These are phyloP conservation scores for Aspergillus costaricaensis DNA, from an alignment of 2,329 filamentous ascomycete genomes.

Conservation along the genomic window DNA sequence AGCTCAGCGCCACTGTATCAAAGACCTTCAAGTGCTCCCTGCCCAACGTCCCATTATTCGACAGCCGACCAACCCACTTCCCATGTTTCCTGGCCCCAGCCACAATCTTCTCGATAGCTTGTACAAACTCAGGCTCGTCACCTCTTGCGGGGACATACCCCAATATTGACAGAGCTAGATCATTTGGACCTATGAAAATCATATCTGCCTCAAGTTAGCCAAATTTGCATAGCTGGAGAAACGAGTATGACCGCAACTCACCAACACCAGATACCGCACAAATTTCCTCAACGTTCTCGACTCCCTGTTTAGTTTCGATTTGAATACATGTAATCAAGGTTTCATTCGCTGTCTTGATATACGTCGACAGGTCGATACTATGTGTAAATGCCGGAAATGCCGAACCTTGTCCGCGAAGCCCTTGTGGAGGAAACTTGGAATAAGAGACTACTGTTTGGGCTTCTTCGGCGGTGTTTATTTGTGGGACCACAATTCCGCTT, in stretches of 20 bases:
- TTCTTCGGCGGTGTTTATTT: constrained; percentile 55
- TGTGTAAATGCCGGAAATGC: constrained; percentile 43
- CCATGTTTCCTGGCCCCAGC: not conserved
- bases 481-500: constrained; percentile 53
- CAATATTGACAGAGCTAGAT: not conserved
- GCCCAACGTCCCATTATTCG: constrained; percentile 11
- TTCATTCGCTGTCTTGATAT: constrained; percentile 38
- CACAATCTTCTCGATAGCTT: not conserved
- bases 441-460: constrained; percentile 25
- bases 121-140: not conserved
- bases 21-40: constrained; percentile 44
- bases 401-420: constrained; percentile 32
- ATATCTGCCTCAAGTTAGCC: not conserved
- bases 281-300: constrained; percentile 46
- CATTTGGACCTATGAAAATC: not conserved
- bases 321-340: constrained; percentile 40
- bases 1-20: constrained; percentile 50
- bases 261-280: constrained; percentile 42
- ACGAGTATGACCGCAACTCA: not conserved
- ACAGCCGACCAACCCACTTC: not conserved
- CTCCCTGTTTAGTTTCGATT: constrained; percentile 42
- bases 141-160: not conserved
- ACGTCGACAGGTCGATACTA: constrained; percentile 30
- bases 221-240: not conserved
- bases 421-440: constrained; percentile 34